phyloP scores from a whole-genome alignment of 371 early-diverging fungal genomes.

The Actinomortierella ambigua region DNA sequence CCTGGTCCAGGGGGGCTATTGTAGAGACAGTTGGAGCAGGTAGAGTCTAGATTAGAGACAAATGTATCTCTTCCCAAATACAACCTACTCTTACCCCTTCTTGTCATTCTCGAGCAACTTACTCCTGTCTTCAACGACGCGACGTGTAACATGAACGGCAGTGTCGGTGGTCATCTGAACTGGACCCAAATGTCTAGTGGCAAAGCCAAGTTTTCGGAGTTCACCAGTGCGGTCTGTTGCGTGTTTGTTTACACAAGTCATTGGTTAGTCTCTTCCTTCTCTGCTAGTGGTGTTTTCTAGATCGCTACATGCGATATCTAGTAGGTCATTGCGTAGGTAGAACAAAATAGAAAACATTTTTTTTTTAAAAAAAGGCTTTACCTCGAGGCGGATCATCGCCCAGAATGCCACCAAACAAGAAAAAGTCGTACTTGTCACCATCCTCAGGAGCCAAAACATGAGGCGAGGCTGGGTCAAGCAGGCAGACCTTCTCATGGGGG shows the following conservation, averaged over 20 bases:
- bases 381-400: slow-evolving; percentile 75
- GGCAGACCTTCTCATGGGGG: slow-evolving; percentile 64
- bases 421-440: slow-evolving; percentile 69
- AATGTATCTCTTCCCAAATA: too few species aligned
- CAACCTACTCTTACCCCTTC: too few species aligned
- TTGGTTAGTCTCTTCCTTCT: too few species aligned
- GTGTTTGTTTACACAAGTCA: neutral
- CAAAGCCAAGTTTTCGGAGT: slow-evolving; percentile 74
- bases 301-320: too few species aligned
- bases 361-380: slow-evolving; percentile 29
- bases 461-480: slow-evolving; percentile 74
- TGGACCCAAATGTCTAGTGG: slow-evolving; percentile 76
- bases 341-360: too few species aligned
- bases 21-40: too few species aligned
- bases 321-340: too few species aligned
- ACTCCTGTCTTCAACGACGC: slow-evolving; percentile 64
- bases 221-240: slow-evolving; percentile 75
- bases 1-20: slow-evolving; percentile 63
- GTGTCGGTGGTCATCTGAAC: slow-evolving; percentile 82
- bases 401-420: slow-evolving; percentile 85
- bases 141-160: slow-evolving; percentile 66
- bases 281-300: too few species aligned
- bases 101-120: slow-evolving; percentile 7
- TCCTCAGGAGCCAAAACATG: slow-evolving; percentile 70
- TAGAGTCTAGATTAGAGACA: neutral